Evolutionary conservation across 2,329 filamentous ascomycete species (phyloP).

Genomic region (Laburnicola sp.): DNA sequence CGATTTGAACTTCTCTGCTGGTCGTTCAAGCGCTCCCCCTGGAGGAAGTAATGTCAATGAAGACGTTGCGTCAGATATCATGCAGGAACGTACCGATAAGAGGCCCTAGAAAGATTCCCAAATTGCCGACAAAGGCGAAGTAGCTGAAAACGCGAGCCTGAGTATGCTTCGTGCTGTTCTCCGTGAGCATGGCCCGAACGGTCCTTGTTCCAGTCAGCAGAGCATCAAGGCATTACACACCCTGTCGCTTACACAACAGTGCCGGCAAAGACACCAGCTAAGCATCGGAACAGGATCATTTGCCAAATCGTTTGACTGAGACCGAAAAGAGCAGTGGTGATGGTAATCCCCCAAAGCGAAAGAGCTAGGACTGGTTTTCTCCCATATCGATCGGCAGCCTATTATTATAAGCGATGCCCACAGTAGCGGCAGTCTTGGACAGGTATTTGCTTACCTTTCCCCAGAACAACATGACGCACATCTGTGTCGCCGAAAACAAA

Average conservation of each 20-base stretch:
- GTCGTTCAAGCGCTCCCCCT: conserved; percentile 71
- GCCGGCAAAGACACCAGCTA: conserved; percentile 74
- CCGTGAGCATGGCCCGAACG: conserved; percentile 75
- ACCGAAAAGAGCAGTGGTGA: conserved; percentile 68
- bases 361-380: conserved; percentile 72
- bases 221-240: not conserved
- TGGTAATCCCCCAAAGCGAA: conserved; percentile 65
- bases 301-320: conserved; percentile 67
- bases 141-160: conserved; percentile 75
- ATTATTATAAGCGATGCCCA: not conserved
- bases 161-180: conserved; percentile 69
- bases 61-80: not conserved
- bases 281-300: conserved; percentile 72
- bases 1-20: conserved; percentile 63
- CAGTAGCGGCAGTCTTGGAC: not conserved
- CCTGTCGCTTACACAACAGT: conserved; percentile 59
- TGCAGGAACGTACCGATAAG: conserved; percentile 52
- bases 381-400: conserved; percentile 67
- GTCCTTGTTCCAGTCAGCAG: conserved; percentile 47
- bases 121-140: conserved; percentile 74
- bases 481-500: conserved; percentile 74
- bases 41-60: conserved; percentile 4
- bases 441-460: conserved; percentile 51
- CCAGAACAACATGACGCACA: conserved; percentile 77
- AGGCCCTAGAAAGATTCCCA: conserved; percentile 74